Percentiles rank a stretch among this genome's conserved stretches.
These are phyloP conservation scores for Triadica sebifera DNA, from an alignment of 345 rosid species.

Conservation along the genomic window DNA sequence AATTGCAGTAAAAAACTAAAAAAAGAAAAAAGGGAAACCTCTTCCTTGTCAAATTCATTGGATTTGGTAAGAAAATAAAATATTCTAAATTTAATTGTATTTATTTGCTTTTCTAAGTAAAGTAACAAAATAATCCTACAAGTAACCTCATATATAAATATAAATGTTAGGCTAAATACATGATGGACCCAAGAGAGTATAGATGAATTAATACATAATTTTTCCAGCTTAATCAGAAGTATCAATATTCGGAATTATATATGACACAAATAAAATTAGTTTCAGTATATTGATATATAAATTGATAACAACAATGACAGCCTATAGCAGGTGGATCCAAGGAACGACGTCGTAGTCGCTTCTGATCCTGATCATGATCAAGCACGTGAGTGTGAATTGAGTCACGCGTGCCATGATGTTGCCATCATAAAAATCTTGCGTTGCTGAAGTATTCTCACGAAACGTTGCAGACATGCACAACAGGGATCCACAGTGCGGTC, in stretches of 20 bases:
- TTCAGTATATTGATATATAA: too few relatives aligned
- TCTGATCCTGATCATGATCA: not conserved
- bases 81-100: not conserved
- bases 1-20: not conserved
- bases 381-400: not conserved
- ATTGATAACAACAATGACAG: too few relatives aligned
- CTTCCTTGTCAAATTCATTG: not conserved
- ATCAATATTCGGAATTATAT: too few relatives aligned
- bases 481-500: not conserved
- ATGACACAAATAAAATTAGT: too few relatives aligned
- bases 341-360: not conserved
- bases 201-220: too few relatives aligned
- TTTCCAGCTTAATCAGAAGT: too few relatives aligned
- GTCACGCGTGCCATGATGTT: not conserved
- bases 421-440: too few relatives aligned
- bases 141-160: constrained; percentile 26
- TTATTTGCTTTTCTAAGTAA: constrained; percentile 5
- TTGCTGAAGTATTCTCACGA: not conserved
- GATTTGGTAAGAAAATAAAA: not conserved
- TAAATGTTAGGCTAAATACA: too few relatives aligned
- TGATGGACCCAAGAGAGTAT: too few relatives aligned
- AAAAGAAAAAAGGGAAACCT: not conserved
- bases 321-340: constrained; percentile 8
- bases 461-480: constrained; percentile 5
- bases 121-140: constrained; percentile 9